Base-by-base conservation (phyloP, 2,329 filamentous ascomycete genomes). In the Blumeria graminis region DNA sequence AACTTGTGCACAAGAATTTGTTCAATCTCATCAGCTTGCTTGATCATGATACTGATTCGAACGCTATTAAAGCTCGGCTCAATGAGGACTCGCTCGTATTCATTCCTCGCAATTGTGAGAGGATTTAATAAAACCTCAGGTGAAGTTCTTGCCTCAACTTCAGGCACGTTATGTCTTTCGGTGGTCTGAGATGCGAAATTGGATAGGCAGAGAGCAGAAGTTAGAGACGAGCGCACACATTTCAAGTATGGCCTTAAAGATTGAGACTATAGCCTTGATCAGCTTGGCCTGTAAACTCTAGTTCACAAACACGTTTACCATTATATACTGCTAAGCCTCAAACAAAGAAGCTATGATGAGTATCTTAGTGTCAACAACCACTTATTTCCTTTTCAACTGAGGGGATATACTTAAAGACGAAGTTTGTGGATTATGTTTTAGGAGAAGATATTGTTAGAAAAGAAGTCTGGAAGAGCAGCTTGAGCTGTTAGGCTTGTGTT, bases 21-120 rank as follows among this genome's bases (percentile, higher is more conserved):
- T 71, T 98, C 92, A 65, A 96, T 98, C 73, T 98, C 92, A 70
- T 98, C 92, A 60, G 92, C 92, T 75, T 98, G 92, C 74, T 98
- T 98, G 71, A 98, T 95, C 75, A 90, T 87, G 73, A 98, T 94
- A 77, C 87, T 94, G 66, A 98, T 85, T 63, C 92, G 84, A 63
- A 98, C 85, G 63, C 86, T 93, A 77, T 98, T 98, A 72, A 96
- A 84, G 69, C 86, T 92, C 56, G 92, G 89, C 73, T 96, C 90
- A 68, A 96, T 94, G 59, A 94, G 75, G 62, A 98, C 90, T 64
- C 85, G 82, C 76, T 98, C 92, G 69, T 95, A 94, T 71, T 96
- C 89, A 71, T 98, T 98, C 61, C 92, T 82, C 60, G 90, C 84
- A 63, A 98, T 81, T 33, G 84, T 88, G 61, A 98, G 74, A 16